Evolutionary conservation across 1,284 basidiomycete genomes (phyloP), one percentile per base, ranked within the genome.

Genomic region (Gymnopus androsaceus): DNA sequence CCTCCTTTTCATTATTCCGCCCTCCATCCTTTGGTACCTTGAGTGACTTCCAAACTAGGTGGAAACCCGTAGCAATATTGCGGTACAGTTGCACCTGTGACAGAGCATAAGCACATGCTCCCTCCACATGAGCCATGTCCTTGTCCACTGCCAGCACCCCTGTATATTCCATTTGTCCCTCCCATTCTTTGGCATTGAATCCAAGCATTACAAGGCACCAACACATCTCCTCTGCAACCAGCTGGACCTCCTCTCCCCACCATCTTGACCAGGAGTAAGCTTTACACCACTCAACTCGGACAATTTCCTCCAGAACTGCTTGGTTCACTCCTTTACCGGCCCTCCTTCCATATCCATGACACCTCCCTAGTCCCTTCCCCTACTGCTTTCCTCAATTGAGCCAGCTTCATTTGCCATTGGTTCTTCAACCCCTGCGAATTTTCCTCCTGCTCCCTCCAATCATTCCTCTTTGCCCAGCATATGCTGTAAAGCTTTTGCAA

Each of bases 311-410:
- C 27, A 45, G n/a, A 21, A 21, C 23, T 45, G 4, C 21, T 9
- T 51, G 12, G 23, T 51, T 28, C 3, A 51, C 5, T 30, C 7
- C 3, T 14, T 51, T 21, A 3, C 49, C 37, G n/a, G 34, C 49
- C 49, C 14, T 51, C 34, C 49, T 40, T 51, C 49, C 49, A 51
- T 3, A 51, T 51, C 49, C 49, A 51, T 3, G 36, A 51, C n/a
- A 36, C 33, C 4, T 49, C 49, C 48, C 21, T n/a, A 28, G 27
- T 8, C 3, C 49, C 49, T 21, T 51, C 15, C 4, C 49, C 23
- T 6, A 28, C 21, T n/a, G 7, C 19, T 38, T 50, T 36, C 48
- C 5, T 7, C 17, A 15, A 23, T 27, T 15, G 30, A 14, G 9
- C 23, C 30, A 33, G 4, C 12, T 14, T 38, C 21, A 15, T 9